Conservation (phyloP, 768 basidiomycete genomes). For the Tylopilus sp. region DNA sequence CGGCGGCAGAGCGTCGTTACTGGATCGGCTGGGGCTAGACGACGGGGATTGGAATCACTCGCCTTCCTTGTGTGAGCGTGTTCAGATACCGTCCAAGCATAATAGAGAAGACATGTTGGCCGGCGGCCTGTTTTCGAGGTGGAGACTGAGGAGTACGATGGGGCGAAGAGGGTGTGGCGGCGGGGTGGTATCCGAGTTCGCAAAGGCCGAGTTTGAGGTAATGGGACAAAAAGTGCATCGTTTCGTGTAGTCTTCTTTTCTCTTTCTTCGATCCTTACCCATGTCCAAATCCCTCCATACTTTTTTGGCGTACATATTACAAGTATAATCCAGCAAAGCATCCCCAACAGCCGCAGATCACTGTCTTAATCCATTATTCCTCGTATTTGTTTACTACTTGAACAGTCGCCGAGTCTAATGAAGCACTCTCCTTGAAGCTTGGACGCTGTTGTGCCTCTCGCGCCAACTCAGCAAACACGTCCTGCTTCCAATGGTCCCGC, state of each 20-base stretch:
- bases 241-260: background rate
- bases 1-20: slow-evolving; percentile 29
- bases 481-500: slow-evolving; percentile 54
- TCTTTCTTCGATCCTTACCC: background rate
- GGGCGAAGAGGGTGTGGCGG: slow-evolving; percentile 20
- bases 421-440: background rate
- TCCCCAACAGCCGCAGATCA: background rate
- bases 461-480: slow-evolving; percentile 20
- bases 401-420: slow-evolving; percentile 4
- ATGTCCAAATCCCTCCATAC: background rate
- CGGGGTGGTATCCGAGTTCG: slow-evolving; percentile 20
- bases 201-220: slow-evolving; percentile 17
- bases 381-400: slow-evolving; percentile 13
- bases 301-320: slow-evolving; percentile 6
- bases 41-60: slow-evolving; percentile 10
- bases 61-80: slow-evolving; percentile 35
- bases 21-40: slow-evolving; percentile 36
- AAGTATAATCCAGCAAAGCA: slow-evolving; percentile 2
- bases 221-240: background rate
- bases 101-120: slow-evolving; percentile 28
- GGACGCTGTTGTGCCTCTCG: background rate
- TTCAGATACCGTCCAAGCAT: slow-evolving; percentile 35
- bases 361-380: slow-evolving; percentile 16
- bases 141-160: slow-evolving; percentile 25
- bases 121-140: slow-evolving; percentile 9